phyloP scores from a whole-genome alignment of 495 filamentous ascomycete genomes.

The Annulohypoxylon bovei region DNA sequence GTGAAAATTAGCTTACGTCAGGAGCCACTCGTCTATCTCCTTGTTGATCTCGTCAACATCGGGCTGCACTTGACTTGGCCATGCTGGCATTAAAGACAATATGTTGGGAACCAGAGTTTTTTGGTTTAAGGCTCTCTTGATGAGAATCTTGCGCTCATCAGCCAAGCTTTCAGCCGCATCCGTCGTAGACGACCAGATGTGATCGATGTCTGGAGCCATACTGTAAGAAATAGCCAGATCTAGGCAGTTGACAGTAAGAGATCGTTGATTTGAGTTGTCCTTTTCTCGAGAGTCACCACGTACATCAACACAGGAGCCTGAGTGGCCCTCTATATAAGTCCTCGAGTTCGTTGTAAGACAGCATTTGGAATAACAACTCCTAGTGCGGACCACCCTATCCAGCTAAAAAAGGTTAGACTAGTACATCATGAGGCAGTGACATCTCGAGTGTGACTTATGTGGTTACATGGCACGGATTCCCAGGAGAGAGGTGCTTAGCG shows the following conservation, averaged over 20 bases:
- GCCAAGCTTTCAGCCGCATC: neutral
- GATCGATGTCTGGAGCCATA: conserved; percentile 36
- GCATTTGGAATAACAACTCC: neutral
- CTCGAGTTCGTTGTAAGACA: neutral
- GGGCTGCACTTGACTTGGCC: conserved; percentile 38
- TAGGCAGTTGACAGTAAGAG: neutral
- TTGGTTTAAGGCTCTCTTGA: conserved; percentile 40
- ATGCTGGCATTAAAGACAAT: conserved; percentile 43
- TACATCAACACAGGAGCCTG: neutral
- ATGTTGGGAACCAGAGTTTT: conserved; percentile 42
- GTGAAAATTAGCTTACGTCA: conserved; percentile 19
- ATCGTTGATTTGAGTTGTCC: neutral
- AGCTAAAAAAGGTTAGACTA: neutral
- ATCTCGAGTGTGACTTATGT: neutral
- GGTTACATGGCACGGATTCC: neutral
- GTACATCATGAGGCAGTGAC: neutral
- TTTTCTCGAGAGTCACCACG: neutral
- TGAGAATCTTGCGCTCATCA: conserved; percentile 37
- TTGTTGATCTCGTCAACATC: conserved; percentile 41
- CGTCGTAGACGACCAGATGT: neutral
- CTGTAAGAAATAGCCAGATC: conserved; percentile 49
- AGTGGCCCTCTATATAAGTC: conserved; percentile 12
- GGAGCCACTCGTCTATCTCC: conserved; percentile 43
- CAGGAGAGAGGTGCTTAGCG: neutral
- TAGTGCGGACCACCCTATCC: neutral